phyloP scores from a whole-genome alignment of 140 eudicot species.

The Oenanthe javanica region DNA sequence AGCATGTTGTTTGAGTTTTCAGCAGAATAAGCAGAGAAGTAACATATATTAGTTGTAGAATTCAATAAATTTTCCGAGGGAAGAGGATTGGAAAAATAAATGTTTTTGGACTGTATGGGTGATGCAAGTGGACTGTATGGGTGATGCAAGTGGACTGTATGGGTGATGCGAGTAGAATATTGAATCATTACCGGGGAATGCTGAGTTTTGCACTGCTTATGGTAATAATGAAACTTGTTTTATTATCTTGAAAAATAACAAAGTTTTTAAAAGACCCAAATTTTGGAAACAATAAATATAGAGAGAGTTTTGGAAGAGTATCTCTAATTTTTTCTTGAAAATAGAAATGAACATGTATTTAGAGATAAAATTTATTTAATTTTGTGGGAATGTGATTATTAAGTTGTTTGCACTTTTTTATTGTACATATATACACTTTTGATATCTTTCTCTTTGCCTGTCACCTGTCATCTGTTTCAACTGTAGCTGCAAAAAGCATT shows the following conservation, averaged over 20 bases:
- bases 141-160: not conserved
- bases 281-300: no score
- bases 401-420: not conserved
- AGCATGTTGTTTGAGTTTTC: conserved; percentile 90
- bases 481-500: not conserved
- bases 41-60: not conserved
- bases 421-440: not conserved
- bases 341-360: no score
- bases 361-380: no score
- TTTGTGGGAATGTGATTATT: not conserved
- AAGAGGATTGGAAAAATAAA: not conserved
- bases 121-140: not conserved
- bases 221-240: not conserved
- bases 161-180: not conserved
- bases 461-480: not conserved
- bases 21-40: conserved; percentile 25
- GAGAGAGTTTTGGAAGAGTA: no score
- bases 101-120: not conserved
- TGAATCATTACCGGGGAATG: not conserved
- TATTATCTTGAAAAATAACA: no score
- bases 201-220: not conserved
- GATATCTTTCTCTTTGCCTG: not conserved
- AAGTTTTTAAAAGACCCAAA: no score
- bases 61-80: not conserved
- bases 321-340: no score